Conservation (phyloP, 768 basidiomycete species). For the Termitomyces sp. region DNA sequence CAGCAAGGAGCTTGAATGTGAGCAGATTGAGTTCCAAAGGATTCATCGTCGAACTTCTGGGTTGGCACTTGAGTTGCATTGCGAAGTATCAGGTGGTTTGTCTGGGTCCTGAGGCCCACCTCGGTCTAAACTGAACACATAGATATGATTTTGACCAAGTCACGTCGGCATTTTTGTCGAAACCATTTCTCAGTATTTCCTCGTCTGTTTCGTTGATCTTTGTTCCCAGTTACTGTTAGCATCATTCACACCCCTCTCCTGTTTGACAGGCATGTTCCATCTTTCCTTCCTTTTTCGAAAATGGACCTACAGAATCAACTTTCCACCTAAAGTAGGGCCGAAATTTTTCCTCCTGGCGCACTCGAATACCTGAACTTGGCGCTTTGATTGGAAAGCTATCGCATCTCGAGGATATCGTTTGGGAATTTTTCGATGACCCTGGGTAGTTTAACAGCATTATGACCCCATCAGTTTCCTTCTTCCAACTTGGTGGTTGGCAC, state of each 20-base stretch:
- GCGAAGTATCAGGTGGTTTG: no score
- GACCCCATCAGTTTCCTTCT: conserved; percentile 87
- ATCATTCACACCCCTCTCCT: background rate
- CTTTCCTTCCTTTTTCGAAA: background rate
- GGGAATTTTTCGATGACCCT: conserved; percentile 62
- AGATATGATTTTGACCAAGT: no score
- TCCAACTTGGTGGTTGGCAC: conserved; percentile 79
- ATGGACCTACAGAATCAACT: background rate
- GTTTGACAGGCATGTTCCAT: conserved; percentile 65
- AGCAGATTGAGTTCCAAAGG: background rate
- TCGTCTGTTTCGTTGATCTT: no score
- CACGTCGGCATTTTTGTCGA: no score
- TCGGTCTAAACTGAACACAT: no score
- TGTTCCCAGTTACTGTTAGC: no score
- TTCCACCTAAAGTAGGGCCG: conserved; percentile 38
- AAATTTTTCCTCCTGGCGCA: conserved; percentile 66
- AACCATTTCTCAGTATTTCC: no score
- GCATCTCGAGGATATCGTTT: conserved; percentile 81
- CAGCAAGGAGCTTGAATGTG: background rate
- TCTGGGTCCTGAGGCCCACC: no score
- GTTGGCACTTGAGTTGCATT: no score
- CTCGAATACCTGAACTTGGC: conserved; percentile 58
- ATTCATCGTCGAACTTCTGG: no score
- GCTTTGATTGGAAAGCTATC: conserved; percentile 86
- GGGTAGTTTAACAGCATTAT: conserved; percentile 62